These are phyloP conservation scores for Luffa acutangula DNA, from an alignment of 306 rosid species.

Conservation along the genomic window DNA sequence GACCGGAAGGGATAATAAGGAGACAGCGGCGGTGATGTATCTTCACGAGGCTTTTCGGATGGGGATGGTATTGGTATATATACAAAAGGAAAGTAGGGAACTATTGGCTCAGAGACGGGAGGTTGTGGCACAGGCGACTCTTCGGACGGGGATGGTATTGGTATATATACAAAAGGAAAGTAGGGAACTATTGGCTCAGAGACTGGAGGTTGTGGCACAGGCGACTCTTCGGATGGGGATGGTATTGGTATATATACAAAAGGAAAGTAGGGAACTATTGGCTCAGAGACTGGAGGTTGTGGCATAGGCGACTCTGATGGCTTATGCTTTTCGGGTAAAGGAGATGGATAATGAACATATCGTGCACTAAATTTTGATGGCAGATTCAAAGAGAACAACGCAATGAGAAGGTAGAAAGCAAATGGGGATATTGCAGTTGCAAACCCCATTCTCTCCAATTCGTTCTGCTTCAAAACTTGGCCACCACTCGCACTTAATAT, in stretches of 20 bases:
- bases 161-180: background rate
- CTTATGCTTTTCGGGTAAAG: background rate
- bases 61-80: background rate
- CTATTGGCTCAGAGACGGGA: background rate
- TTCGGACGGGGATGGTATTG: background rate
- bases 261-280: background rate
- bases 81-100: background rate
- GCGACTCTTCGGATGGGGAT: background rate
- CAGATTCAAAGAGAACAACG: background rate
- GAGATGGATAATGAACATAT: background rate
- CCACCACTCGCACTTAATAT: background rate
- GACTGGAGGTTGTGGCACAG: background rate
- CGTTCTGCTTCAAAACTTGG: background rate
- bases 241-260: background rate
- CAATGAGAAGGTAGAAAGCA: background rate
- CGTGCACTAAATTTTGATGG: background rate
- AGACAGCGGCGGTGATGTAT: background rate
- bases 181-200: background rate
- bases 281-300: background rate
- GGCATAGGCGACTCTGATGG: background rate
- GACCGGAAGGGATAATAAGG: background rate
- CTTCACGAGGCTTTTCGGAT: background rate
- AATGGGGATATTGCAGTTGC: background rate
- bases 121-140: background rate
- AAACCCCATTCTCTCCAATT: background rate